Conservation (phyloP, 2,329 filamentous ascomycete species). For the Ambrosiella xylebori region DNA sequence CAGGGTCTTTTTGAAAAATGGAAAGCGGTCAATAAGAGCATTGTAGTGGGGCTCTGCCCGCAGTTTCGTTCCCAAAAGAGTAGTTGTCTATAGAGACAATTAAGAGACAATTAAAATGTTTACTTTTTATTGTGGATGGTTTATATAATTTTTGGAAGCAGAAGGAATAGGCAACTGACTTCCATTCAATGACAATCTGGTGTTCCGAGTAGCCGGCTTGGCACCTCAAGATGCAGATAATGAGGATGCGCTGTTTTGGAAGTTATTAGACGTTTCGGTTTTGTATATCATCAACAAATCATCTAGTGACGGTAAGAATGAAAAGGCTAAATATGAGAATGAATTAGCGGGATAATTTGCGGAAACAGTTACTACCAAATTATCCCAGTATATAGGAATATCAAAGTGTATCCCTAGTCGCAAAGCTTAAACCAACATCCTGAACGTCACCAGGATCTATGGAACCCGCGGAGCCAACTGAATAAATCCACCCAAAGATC, state of each 20-base stretch:
- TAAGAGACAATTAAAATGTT: not conserved
- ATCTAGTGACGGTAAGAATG: too few relatives aligned
- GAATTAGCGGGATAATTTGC: too few relatives aligned
- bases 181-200: not conserved
- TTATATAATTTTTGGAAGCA: too few relatives aligned
- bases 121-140: not conserved
- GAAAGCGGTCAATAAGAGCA: constrained; percentile 4
- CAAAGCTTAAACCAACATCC: not conserved
- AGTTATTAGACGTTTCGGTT: too few relatives aligned
- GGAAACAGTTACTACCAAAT: not conserved
- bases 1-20: not conserved
- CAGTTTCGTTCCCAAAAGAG: not conserved
- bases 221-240: not conserved
- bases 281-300: too few relatives aligned
- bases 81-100: not conserved
- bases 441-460: not conserved
- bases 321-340: too few relatives aligned
- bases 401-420: not conserved
- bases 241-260: too few relatives aligned
- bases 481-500: not conserved
- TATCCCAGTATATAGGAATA: not conserved
- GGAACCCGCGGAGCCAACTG: not conserved
- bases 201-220: not conserved
- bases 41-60: not conserved
- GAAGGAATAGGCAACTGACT: not conserved